Base-by-base conservation (phyloP, 208 protist genomes). In the Trypanosoma scelopori region DNA sequence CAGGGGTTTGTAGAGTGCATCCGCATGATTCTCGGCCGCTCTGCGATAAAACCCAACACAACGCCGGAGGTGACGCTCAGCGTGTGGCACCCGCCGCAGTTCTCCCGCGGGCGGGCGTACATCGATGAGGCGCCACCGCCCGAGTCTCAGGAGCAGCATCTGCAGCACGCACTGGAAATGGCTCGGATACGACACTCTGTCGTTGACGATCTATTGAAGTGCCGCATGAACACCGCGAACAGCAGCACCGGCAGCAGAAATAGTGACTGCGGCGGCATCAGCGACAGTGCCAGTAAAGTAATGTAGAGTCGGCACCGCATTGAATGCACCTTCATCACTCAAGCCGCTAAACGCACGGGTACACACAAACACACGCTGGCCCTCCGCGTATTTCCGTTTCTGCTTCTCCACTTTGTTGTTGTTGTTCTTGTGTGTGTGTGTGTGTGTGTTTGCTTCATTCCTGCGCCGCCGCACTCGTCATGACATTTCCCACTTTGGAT, bases 1-100 rank as follows among this genome's bases (percentile, higher is more conserved):
- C 52, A 74, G 37, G 78, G 74, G 18, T 66, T 91, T 47, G 74
- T 78, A 47, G 82, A 88, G 46, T 91, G 85, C 50, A 76, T 77
- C 27, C 76, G 81, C 12, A 76, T 88, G 79, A 70, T 87, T 41
- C 67, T 91, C 28, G 76, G 81, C 20, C 79, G 70, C 20, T 71
- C 74, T n/a, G 49, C 56, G 4, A 35, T 63, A 30, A 72, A 81
- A 51, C 68, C 78, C 5, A 74, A 87, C 55, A 73, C 72, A 42
- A 78, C 67, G 18, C 61, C 73, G 20, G 74, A 55, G 9, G 61
- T 74, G 55, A 72, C 63, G 32, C 51, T 82, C 6, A 73, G 71
- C 27, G 62, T 50, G 18, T 88, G 79, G 82, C 43, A 58, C 48
- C 68, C 78, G 4, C 57, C 47, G 22, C 50, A 70, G 28, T 73